A percentile compares a stretch with the other conserved stretches of the same genome.
Conservation (phyloP, 2,329 filamentous ascomycete genomes). For the Helicocarpus griseus region DNA sequence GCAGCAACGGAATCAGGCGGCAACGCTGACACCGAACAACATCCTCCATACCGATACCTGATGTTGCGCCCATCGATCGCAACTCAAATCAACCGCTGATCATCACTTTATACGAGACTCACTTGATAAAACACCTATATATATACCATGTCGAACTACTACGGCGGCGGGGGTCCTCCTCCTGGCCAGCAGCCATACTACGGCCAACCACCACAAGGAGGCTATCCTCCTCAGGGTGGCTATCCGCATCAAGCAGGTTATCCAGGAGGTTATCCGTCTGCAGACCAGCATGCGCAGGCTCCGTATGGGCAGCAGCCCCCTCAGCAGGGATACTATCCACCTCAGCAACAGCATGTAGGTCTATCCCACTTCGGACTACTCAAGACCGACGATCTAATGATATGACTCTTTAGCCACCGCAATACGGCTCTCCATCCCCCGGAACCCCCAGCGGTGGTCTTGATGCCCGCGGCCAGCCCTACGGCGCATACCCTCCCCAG, state of each 20-base stretch:
- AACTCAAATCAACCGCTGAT: no score
- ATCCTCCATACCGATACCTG: no score
- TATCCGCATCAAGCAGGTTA: conserved; percentile 15
- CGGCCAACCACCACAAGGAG: conserved; percentile 1
- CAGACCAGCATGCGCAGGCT: conserved; percentile 6
- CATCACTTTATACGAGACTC: no score
- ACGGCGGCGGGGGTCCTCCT: conserved; percentile 7
- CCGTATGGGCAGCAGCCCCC: conserved; percentile 11
- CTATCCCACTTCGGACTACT: background rate
- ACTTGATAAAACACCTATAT: no score
- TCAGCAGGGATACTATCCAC: conserved; percentile 13
- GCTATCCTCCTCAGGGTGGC: conserved; percentile 16
- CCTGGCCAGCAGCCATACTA: conserved; percentile 8
- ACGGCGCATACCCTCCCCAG: conserved; percentile 18
- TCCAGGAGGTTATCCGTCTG: conserved; percentile 11
- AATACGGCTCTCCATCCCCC: conserved; percentile 1
- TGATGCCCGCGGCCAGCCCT: conserved; percentile 20
- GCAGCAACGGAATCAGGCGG: no score
- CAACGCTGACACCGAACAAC: no score
- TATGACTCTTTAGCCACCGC: conserved; percentile 9
- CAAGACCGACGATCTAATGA: background rate
- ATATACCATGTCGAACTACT: conserved; percentile 8
- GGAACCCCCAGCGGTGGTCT: conserved; percentile 12
- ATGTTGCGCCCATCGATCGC: no score
- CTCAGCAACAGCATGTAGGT: conserved; percentile 17